Percentiles rank a stretch among this genome's conserved stretches.
Evolutionary conservation across 495 filamentous ascomycete species (phyloP).

Genomic region (Parathielavia hyrcaniae): DNA sequence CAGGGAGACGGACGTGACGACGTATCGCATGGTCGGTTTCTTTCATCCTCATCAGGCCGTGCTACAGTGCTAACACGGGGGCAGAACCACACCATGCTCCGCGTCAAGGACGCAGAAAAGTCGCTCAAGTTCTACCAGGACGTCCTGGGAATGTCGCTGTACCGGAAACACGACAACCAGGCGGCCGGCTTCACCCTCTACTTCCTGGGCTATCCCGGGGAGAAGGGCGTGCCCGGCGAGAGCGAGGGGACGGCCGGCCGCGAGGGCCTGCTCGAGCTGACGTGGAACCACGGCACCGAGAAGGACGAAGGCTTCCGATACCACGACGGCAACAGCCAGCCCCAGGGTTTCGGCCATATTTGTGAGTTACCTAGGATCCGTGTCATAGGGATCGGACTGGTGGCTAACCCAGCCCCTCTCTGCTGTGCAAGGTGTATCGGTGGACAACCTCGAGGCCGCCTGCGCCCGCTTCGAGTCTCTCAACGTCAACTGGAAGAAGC

Average conservation of each 20-base stretch:
- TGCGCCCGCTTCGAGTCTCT: conserved; percentile 77
- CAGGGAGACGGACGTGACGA: conserved; percentile 36
- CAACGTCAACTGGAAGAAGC: conserved; percentile 87
- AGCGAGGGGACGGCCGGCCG: conserved; percentile 52
- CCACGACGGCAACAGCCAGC: conserved; percentile 85
- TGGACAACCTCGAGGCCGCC: conserved; percentile 80
- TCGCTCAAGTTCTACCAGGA: conserved; percentile 88
- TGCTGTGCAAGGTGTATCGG: conserved; percentile 68
- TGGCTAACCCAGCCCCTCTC: conserved; percentile 27
- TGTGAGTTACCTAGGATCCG: conserved; percentile 47
- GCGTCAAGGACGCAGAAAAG: conserved; percentile 80
- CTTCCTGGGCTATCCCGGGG: conserved; percentile 74
- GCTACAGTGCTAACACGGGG: conserved; percentile 32
- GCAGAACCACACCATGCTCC: conserved; percentile 87
- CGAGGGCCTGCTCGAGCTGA: conserved; percentile 84
- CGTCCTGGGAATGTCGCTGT: conserved; percentile 75
- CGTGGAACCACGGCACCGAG: conserved; percentile 97
- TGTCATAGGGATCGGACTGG: background rate
- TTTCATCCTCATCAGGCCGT: background rate
- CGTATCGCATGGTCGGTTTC: conserved; percentile 41
- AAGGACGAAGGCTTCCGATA: conserved; percentile 78
- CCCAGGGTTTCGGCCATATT: conserved; percentile 91
- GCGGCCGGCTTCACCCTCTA: conserved; percentile 80
- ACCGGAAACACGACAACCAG: conserved; percentile 63
- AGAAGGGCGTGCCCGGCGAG: conserved; percentile 43